Base-by-base conservation (phyloP, 2,329 filamentous ascomycete genomes). In the Aureobasidium mangrovei region DNA sequence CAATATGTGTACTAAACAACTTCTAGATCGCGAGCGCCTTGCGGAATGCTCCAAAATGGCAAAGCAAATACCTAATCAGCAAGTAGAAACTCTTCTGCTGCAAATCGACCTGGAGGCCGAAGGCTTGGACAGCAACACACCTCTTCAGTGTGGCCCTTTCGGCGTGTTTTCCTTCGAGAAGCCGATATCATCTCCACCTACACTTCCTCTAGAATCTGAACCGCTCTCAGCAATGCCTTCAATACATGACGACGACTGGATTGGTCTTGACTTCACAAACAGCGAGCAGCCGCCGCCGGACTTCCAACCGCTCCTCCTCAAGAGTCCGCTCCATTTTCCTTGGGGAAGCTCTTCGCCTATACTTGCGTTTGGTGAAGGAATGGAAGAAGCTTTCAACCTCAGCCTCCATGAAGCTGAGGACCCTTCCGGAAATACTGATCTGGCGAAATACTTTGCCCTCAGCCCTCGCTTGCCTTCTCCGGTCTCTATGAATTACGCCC, bases 1-100 rank as follows among this genome's bases (percentile, higher is more conserved):
- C 28, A 7, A 33, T 12, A 4, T 7, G 9, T 9, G 18, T 3
- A 32, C 51, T 54, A 28, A 54, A 27, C 9, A n/a, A 6, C 4
- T 8, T 2, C 27, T 28, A 54, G 51, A 54, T 35, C 33, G 40
- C 7, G 41, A 54, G 28, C 51, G 51, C 8, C 40, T 45, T 33
- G 51, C 51, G 18, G 51, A 54, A 18, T 54, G 51, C 8, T 33
- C 35, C 6, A 45, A 29, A 31, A 54, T 46, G 33, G 41, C 51
- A 41, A 32, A 24, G 9, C 32, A 54, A 24, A 38, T 46, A 1
- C n/a, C 41, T 1, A 32, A 54, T 12, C 42, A 54, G 4, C 51
- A 54, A 26, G 29, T 54, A 4, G 51, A 54, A n/a, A 35, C 24
- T 3, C 42, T 54, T 32, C 35, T 54, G 5, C 10, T 40, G 26